These are phyloP conservation scores for Dactylella cylindrospora DNA, from an alignment of 2,329 filamentous ascomycete species.

Conservation along the genomic window DNA sequence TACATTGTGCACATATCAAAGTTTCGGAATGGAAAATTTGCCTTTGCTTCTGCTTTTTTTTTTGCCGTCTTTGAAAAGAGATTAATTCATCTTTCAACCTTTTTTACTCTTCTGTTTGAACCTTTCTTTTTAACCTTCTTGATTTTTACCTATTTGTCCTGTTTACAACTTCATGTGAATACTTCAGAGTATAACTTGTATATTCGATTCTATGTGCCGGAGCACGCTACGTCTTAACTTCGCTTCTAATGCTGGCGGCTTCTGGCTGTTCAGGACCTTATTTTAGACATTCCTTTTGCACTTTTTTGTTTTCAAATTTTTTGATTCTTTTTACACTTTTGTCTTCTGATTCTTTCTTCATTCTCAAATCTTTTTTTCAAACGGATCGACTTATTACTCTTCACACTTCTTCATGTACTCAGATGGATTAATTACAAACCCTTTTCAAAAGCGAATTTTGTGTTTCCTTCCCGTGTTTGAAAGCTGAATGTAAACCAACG, in stretches of 20 bases:
- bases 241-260: constrained; percentile 38
- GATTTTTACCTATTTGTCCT: constrained; percentile 45
- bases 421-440: constrained; percentile 32
- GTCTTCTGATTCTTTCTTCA: background rate
- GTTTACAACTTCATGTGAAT: constrained; percentile 51
- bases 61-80: constrained; percentile 12
- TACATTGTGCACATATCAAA: too few relatives aligned
- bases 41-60: constrained; percentile 56
- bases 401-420: constrained; percentile 23
- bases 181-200: constrained; percentile 52
- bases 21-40: constrained; percentile 49
- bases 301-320: background rate
- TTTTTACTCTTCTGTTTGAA: constrained; percentile 54
- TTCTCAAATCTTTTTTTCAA: constrained; percentile 3
- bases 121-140: constrained; percentile 49
- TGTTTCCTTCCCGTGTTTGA: too few relatives aligned
- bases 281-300: constrained; percentile 11
- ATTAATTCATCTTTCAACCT: constrained; percentile 52
- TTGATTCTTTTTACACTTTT: constrained; percentile 5
- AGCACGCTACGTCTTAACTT: constrained; percentile 52
- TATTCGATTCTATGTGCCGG: constrained; percentile 51
- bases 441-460: constrained; percentile 11
- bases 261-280: background rate
- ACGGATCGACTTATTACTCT: too few relatives aligned
- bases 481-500: too few relatives aligned